Percentiles rank a stretch among this genome's conserved stretches.
Conservation (phyloP, 441 rosid species). For the Corymbia citriodora region DNA sequence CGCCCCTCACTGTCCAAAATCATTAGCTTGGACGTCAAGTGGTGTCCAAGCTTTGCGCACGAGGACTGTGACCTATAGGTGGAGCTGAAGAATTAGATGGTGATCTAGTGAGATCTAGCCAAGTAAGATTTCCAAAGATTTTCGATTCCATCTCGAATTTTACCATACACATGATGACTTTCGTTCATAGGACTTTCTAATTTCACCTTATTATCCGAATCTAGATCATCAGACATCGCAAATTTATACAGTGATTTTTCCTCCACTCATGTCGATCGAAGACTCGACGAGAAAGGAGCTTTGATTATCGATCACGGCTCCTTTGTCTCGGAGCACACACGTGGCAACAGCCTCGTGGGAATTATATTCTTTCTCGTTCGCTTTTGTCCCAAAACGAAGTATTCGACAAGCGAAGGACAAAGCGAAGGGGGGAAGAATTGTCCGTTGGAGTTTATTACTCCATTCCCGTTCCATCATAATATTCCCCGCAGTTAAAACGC, state of each 20-base stretch:
- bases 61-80: neutral
- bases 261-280: neutral
- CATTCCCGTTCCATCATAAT: neutral
- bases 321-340: neutral
- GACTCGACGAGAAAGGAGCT: neutral
- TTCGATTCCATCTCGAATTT: neutral
- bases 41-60: accelerated
- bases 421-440: neutral
- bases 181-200: accelerated
- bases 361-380: neutral
- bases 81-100: neutral
- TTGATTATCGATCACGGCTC: neutral
- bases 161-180: neutral
- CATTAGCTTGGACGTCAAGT: neutral
- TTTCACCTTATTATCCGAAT: neutral
- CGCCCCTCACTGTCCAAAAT: neutral
- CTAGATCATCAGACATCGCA: no score
- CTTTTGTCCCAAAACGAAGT: neutral
- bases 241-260: neutral
- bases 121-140: neutral
- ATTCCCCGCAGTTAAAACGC: neutral
- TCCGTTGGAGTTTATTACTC: neutral
- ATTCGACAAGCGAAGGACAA: neutral
- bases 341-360: neutral
- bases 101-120: no score